Percentiles rank a stretch among this genome's conserved stretches.
Conservation (phyloP, 1,284 basidiomycete genomes). For the Phellopilus nigrolimitatus region DNA sequence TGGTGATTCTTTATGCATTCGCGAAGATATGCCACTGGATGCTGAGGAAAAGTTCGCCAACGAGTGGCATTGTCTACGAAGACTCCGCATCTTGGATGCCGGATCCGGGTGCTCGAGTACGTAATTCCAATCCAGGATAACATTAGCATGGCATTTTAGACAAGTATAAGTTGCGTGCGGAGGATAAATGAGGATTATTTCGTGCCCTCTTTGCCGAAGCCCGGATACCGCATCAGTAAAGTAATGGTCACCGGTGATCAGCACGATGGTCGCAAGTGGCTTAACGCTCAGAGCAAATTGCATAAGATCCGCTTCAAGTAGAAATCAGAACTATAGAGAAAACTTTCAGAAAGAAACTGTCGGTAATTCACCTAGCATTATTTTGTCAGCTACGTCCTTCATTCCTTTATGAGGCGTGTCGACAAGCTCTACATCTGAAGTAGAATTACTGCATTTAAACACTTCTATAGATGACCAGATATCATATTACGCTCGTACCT, state of each 20-base stretch:
- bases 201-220: conserved; percentile 44
- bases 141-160: not conserved
- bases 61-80: too few relatives aligned
- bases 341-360: not conserved
- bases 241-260: conserved; percentile 55
- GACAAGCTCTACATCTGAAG: conserved; percentile 30
- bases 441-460: not conserved
- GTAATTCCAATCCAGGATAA: conserved; percentile 5
- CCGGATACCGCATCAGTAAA: conserved; percentile 53
- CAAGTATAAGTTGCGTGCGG: conserved; percentile 27
- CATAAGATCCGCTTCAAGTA: conserved; percentile 51
- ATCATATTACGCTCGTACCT: conserved; percentile 16
- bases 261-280: conserved; percentile 43
- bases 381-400: conserved; percentile 39
- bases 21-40: too few relatives aligned
- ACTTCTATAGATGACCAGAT: not conserved
- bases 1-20: too few relatives aligned
- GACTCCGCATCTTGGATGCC: too few relatives aligned
- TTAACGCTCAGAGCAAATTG: conserved; percentile 52
- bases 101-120: not conserved
- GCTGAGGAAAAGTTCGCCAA: too few relatives aligned
- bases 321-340: not conserved
- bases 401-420: conserved; percentile 41
- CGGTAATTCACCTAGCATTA: conserved; percentile 30
- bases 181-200: conserved; percentile 43